A percentile compares a stretch with the other conserved stretches of the same genome.
Evolutionary conservation across 2,329 filamentous ascomycete species (phyloP).

Genomic region (Arthrobotrys sphaeroides): DNA sequence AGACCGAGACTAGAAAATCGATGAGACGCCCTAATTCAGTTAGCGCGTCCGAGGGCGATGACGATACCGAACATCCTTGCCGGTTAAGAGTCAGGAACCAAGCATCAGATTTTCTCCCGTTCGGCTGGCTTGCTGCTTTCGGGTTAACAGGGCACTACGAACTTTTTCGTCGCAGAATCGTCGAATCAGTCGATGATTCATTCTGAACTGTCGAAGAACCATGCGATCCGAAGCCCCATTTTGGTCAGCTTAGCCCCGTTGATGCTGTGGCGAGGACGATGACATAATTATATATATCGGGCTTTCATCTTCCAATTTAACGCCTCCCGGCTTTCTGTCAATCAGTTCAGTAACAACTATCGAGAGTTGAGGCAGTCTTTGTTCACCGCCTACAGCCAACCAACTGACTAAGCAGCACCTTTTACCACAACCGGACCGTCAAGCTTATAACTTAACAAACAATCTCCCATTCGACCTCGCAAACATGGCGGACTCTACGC

Average conservation of each 20-base stretch:
- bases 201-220: conserved; percentile 8
- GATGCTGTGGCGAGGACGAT: not conserved
- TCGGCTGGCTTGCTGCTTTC: not conserved
- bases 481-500: conserved; percentile 34
- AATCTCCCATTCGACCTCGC: not conserved
- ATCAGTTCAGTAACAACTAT: no score
- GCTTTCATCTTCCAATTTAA: no score
- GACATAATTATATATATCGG: no score
- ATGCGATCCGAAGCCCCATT: no score
- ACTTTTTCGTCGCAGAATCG: no score
- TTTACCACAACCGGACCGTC: not conserved
- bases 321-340: no score
- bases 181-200: conserved; percentile 9
- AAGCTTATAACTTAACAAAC: not conserved
- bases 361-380: no score
- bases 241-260: not conserved
- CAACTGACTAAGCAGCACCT: not conserved
- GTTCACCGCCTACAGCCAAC: no score
- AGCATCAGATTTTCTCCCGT: not conserved
- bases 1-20: no score
- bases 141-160: not conserved
- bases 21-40: no score
- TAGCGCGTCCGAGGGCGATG: not conserved
- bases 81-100: conserved; percentile 21
- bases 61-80: not conserved